Evolutionary conservation across 2,329 filamentous ascomycete genomes (phyloP), one percentile per base, ranked within the genome.

Genomic region (Aureobasidium sp.): DNA sequence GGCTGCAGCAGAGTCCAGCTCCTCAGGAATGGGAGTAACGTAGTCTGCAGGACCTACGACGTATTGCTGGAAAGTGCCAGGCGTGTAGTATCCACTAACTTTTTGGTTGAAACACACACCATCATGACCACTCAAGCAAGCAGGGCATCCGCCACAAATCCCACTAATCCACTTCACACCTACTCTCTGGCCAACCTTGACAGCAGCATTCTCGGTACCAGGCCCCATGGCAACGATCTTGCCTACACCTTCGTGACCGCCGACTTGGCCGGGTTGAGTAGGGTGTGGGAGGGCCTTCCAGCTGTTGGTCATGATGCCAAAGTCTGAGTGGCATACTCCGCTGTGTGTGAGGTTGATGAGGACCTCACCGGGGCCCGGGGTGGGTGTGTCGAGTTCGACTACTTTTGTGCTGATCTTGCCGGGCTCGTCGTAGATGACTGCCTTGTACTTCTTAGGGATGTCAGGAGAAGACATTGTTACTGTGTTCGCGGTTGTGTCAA

Each of bases 51-150:
- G 84, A 0, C 80, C 82, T 17, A 87, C 70, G 20, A 82, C 81
- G 69, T 88, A 89, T 43, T 66, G 85, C 70, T 89, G 87, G 71
- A 89, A 89, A n/a, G 86, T 89, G 41, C 87, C 87, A 0, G 86
- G 86, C 0, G 81, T 84, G 71, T 84, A 87, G 74, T 88, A 89
- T 5, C 87, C 87, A 0, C 82, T 85, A 53, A 89, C 68, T 69
- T 82, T 83, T 63, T 79, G 76, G 46, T 82, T 81, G 66, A 78
- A 75, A 72, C 84, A 86, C 43, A 79, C 72, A 10, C 79, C 82
- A 65, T 86, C 84, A 27, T 78, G 74, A 47, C 81, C 82, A 13
- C 77, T 77, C 59, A 81, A 75, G 69, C 84, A 87, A 63, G 84
- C 73, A 17, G 74, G 70, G 72, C 81, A 82, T 67, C 77, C 76